Base-by-base conservation (phyloP, 2,329 filamentous ascomycete species). In the Pestalotiopsis fici region DNA sequence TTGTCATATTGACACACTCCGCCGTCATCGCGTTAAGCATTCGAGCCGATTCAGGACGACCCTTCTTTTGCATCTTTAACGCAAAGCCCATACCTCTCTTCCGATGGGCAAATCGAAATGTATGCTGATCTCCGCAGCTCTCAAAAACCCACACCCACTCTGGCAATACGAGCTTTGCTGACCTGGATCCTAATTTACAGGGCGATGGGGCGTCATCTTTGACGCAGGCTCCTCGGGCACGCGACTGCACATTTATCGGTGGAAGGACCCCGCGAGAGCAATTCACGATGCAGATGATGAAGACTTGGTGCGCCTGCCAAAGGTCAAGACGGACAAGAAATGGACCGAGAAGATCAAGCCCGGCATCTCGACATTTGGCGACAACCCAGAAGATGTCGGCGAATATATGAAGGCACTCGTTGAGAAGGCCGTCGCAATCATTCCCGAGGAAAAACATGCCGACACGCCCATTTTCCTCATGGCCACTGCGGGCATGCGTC, bases 201-300 rank as follows among this genome's bases (percentile, higher is more conserved):
- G 85, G 76, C 87, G 88, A 83, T 98, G 97, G 86, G 96, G 95
- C 78, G 93, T 98, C 75, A 95, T 99, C 78, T 88, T 99, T 76
- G 96, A 99, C 87, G 96, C 96, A 78, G 96, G 96, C 74, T 98
- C 96, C 80, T 98, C 96, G 80, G 95, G 96, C 78, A 98, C 95
- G 75, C 92, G 96, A 78, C 87, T 97, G 70, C 94, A 99, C 80
- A 89, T 99, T 67, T 99, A 99, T 82, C 89, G 91, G 80, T 99
- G 96, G 96, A 88, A 95, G 76, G 92, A 97, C 76, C 90, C 90
- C 71, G 84, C 88, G 50, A 86, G 86, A 72, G 91, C 92, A 71
- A 83, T 88, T 74, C 85, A 89, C 69, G 82, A 90, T 66, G 90
- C 88, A 43, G 83, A 86, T 57, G 75, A 82, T 23, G 80, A 88